These are phyloP conservation scores for Saccharomycopsis babjevae DNA, from an alignment of 805 yeast species.

Conservation along the genomic window DNA sequence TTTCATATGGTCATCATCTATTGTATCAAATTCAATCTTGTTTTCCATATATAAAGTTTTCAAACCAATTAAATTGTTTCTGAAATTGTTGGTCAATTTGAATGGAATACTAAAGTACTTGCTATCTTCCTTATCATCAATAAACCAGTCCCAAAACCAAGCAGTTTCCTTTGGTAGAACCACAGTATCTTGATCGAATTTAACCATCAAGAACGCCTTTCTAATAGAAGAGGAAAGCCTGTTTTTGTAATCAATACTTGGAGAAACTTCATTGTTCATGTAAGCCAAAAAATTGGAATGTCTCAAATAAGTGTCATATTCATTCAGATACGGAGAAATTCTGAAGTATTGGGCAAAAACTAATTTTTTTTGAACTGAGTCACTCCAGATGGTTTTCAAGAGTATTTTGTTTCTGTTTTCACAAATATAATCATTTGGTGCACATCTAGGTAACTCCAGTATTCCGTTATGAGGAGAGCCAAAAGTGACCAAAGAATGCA, in stretches of 20 bases:
- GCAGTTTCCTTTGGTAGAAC: constrained; percentile 66
- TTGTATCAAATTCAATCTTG: constrained; percentile 37
- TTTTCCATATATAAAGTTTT: constrained; percentile 33
- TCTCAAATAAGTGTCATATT: constrained; percentile 44
- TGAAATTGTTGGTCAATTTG: constrained; percentile 38
- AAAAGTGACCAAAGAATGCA: constrained; percentile 43
- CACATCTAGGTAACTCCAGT: constrained; percentile 53
- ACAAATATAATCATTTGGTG: constrained; percentile 75
- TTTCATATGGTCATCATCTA: constrained; percentile 57
- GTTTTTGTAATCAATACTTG: constrained; percentile 29
- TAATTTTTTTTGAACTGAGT: constrained; percentile 42
- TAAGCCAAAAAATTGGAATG: constrained; percentile 52
- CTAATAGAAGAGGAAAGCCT: constrained; percentile 35
- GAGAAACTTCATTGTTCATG: constrained; percentile 48
- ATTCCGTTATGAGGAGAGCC: constrained; percentile 81
- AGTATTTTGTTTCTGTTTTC: constrained; percentile 60
- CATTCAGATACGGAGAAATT: constrained; percentile 32
- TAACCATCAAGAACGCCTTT: constrained; percentile 43
- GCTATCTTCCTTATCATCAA: constrained; percentile 35
- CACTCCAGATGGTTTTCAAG: constrained; percentile 51
- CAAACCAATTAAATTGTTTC: constrained; percentile 53
- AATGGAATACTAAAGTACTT: constrained; percentile 37
- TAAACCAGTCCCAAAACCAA: constrained; percentile 34
- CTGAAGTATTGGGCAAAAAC: constrained; percentile 74
- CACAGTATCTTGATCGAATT: constrained; percentile 54